A percentile compares a stretch with the other conserved stretches of the same genome.
Conservation (phyloP, 2,329 filamentous ascomycete species). For the Neocatenulostroma microsporum region DNA sequence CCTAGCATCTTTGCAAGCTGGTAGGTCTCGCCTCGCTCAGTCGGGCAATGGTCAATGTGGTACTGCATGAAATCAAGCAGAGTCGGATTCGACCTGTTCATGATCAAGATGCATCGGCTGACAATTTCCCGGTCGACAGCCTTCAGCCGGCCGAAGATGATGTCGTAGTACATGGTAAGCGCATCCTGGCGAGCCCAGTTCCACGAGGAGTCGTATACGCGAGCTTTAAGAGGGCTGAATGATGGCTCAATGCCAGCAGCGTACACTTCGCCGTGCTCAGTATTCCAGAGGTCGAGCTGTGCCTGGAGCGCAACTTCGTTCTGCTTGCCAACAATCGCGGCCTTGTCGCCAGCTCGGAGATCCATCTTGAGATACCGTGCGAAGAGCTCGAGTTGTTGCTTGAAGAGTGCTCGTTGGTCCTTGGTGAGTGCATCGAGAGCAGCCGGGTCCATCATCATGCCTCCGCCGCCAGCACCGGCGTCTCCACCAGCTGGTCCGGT, state of each 20-base stretch:
- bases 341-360: slow-evolving; percentile 91
- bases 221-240: slow-evolving; percentile 87
- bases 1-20: slow-evolving; percentile 94
- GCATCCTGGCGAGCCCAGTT: slow-evolving; percentile 99
- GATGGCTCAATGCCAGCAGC: slow-evolving; percentile 88
- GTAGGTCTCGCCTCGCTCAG: slow-evolving; percentile 94
- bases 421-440: slow-evolving; percentile 95
- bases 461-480: slow-evolving; percentile 61
- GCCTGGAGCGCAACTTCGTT: slow-evolving; percentile 81
- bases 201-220: slow-evolving; percentile 97
- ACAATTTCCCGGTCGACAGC: slow-evolving; percentile 96
- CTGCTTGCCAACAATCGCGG: slow-evolving; percentile 74
- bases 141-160: slow-evolving; percentile 91
- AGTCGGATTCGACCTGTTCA: slow-evolving; percentile 96
- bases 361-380: slow-evolving; percentile 97
- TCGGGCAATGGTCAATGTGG: slow-evolving; percentile 97
- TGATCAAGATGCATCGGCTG: slow-evolving; percentile 96
- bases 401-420: slow-evolving; percentile 91
- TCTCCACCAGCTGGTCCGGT: slow-evolving; percentile 64
- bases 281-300: slow-evolving; percentile 88
- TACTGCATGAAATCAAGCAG: slow-evolving; percentile 99
- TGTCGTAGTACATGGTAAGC: slow-evolving; percentile 97
- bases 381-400: slow-evolving; percentile 93
- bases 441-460: slow-evolving; percentile 99
- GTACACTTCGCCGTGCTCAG: slow-evolving; percentile 95